A percentile compares a stretch with the other conserved stretches of the same genome.
Conservation (phyloP, 345 rosid species). For the Eucalyptus polybractea region DNA sequence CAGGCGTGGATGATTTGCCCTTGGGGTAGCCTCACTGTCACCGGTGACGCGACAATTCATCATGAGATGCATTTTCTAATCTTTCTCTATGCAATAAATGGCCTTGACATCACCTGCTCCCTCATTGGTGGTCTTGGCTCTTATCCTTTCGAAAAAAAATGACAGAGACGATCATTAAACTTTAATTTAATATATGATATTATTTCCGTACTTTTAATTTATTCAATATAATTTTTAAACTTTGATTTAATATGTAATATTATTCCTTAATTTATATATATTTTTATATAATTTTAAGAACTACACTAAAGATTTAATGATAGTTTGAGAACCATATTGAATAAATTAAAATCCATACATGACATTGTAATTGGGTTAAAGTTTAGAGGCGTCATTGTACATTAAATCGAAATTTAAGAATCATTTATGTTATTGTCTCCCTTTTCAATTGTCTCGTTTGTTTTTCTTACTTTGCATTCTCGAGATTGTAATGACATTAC, state of each 20-base stretch:
- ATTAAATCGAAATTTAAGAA: rapidly evolving
- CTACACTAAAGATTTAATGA: rapidly evolving
- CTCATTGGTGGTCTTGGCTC: not conserved
- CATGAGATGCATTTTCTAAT: not conserved
- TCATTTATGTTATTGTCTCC: not conserved
- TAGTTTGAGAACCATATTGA: rapidly evolving
- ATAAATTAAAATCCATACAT: rapidly evolving
- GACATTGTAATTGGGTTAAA: rapidly evolving
- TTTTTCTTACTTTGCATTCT: not conserved
- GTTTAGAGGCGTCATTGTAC: rapidly evolving
- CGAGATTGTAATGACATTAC: not conserved
- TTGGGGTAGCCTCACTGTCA: not conserved
- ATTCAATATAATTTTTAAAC: rapidly evolving
- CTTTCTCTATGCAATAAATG: not conserved
- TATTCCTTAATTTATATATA: rapidly evolving
- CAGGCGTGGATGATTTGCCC: not conserved
- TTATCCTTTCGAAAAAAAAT: not conserved
- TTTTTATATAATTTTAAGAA: not conserved
- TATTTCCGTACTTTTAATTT: rapidly evolving
- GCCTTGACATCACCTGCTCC: not conserved
- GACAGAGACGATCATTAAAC: not conserved
- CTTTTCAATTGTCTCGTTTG: not conserved
- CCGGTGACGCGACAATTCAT: not conserved
- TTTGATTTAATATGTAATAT: not conserved
- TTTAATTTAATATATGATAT: not conserved